Base-by-base conservation (phyloP, 2,329 filamentous ascomycete species). In the Sporothrix brunneoviolacea region DNA sequence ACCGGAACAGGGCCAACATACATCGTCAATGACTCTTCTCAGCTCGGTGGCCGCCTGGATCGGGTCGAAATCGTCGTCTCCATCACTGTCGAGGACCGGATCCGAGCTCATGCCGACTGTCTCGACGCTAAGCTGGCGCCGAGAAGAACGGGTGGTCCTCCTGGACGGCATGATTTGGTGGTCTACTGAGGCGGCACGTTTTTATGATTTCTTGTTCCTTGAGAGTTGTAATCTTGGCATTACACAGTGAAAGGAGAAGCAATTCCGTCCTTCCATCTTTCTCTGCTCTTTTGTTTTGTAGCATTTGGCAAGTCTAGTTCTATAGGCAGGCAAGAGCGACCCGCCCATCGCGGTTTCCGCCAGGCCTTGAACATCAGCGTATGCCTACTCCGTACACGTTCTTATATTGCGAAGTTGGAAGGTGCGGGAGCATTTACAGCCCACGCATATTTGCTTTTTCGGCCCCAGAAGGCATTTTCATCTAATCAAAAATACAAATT, bases 11-110 rank as follows among this genome's bases (percentile, higher is more conserved):
- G 16, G 3, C 16, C 4, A 21, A 22, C 49, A 15, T 39, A 58
- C 57, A 15, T 16, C 46, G 16, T 59, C 57, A 36, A 59, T 56
- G 42, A 45, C 50, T 7, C 30, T 41, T 32, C 54, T 55, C 15
- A 58, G 45, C 21, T 53, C 50, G 2, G 50, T 48, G 4, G 57
- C 57, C 1, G 54, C 57, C 33, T 51, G 50, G 4, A 59, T 50
- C 4, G 56, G 53, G 22, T 54, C 51, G 24, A 57, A 53, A 0
- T 28, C 39, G 24, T 13, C 50, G 6, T 54, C 55, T 15, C 18
- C 18, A 15, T 56, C 56, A 13, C 41, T 47, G 41, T 52, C 41
- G 4, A 47, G 4, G 16, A 27, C 50, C 13, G 4, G 12, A 16
- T 53, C 51, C 5, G 46, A 49, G 22, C 21, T 41, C 21, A 39